Evolutionary conservation across 306 rosid genomes (phyloP), one percentile per base, ranked within the genome.

Genomic region (Alnus rubra): DNA sequence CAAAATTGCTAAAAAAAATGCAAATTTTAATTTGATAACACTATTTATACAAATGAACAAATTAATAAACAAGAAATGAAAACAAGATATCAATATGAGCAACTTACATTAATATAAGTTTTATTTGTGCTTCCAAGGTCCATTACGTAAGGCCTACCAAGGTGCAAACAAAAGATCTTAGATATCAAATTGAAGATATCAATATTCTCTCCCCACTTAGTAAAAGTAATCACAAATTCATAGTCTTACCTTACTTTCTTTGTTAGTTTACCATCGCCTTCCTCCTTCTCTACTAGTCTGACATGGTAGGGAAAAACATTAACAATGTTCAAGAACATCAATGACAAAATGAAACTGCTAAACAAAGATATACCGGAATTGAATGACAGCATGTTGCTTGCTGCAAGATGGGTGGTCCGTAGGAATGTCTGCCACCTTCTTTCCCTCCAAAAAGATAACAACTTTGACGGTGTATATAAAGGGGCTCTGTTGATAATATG

Each of bases 61-160:
- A 16, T 12, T 14, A n/a, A 54, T 19, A 76, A 7, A 42, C 45
- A 42, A 67, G 54, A 52, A 70, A 33, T 74, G 30, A 12, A 75
- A 51, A 55, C 58, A 67, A 67, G 74, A 50, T 35, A 54, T 73
- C 74, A 75, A 78, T 23, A 51, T 65, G 65, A 79, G 16, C 74
- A 45, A 86, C 98, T 90, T 85, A 91, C 99, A 76, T 95, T 95
- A 69, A 95, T n/a, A 45, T 85, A 91, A 62, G 99, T 93, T 87
- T 95, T 95, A 85, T 95, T 95, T 76, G 99, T 95, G 92, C 99
- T 95, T 87, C 99, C 99, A 3, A 95, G 98, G 81, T 95, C 99
- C 99, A 93, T 95, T 75, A 95, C 18, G 84, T 95, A 95, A 77
- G 99, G 99, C 90, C 99, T 95, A 73, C 54, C 5, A 48, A 19